phyloP scores from a whole-genome alignment of 2,329 filamentous ascomycete species.

The Lachnellula subtilissima region DNA sequence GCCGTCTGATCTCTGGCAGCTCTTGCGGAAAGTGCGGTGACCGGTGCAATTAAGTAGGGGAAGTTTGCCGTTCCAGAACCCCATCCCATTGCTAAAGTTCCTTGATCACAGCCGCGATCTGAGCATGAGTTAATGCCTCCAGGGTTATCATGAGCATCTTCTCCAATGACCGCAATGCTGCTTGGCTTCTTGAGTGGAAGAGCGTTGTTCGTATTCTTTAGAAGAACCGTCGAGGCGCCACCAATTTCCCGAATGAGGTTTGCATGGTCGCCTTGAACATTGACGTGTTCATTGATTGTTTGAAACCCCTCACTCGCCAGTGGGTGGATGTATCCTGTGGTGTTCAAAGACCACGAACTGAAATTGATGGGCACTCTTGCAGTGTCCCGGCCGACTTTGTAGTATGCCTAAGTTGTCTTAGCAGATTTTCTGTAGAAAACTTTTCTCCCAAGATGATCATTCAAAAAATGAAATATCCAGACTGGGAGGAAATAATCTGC shows the following conservation, averaged over 20 bases:
- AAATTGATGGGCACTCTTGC: conserved; percentile 61
- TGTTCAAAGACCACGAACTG: conserved; percentile 77
- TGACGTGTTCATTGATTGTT: conserved; percentile 73
- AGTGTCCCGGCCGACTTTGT: conserved; percentile 38
- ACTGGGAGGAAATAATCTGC: no score
- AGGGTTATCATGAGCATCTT: conserved; percentile 73
- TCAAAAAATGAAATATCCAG: no score
- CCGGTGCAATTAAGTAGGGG: conserved; percentile 71
- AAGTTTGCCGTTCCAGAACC: conserved; percentile 70
- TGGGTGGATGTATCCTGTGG: conserved; percentile 64
- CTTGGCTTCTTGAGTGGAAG: conserved; percentile 73
- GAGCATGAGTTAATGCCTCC: conserved; percentile 73
- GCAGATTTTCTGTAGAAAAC: not conserved
- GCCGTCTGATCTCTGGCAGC: conserved; percentile 54
- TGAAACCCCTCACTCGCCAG: conserved; percentile 58
- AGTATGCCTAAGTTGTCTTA: conserved; percentile 3
- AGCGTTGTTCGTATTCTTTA: conserved; percentile 72
- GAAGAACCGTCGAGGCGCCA: conserved; percentile 74
- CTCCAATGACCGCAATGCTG: conserved; percentile 72
- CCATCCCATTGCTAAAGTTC: conserved; percentile 72
- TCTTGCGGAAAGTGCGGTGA: conserved; percentile 61
- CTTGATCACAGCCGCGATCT: conserved; percentile 48
- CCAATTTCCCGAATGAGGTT: conserved; percentile 71
- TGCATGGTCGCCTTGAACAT: conserved; percentile 73
- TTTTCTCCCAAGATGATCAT: no score